A percentile compares a stretch with the other conserved stretches of the same genome.
Conservation (phyloP, 2,329 filamentous ascomycete genomes). For the Venturia oleaginea region DNA sequence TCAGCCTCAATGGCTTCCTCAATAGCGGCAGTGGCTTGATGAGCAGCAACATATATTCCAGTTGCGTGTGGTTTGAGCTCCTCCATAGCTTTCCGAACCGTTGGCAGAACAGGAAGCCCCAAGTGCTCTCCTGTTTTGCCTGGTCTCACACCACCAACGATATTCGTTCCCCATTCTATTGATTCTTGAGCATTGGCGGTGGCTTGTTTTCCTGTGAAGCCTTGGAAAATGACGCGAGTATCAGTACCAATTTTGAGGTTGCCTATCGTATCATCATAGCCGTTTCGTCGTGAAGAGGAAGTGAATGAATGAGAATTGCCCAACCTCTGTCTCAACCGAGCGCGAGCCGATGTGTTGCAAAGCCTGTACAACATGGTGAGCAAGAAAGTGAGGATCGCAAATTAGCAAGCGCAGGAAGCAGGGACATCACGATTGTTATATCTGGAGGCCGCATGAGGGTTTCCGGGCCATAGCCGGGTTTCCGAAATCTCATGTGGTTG, state of each 20-base stretch:
- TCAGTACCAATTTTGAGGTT: conserved; percentile 59
- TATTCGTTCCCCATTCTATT: conserved; percentile 67
- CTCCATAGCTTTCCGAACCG: conserved; percentile 59
- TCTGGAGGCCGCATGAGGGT: background rate
- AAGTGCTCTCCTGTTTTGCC: conserved; percentile 62
- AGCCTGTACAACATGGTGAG: background rate
- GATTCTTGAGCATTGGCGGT: conserved; percentile 71
- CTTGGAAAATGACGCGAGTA: conserved; percentile 61
- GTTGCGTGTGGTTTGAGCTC: conserved; percentile 66
- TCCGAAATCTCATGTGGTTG: background rate
- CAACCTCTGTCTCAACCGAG: background rate
- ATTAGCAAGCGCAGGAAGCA: background rate
- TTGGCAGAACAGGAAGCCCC: conserved; percentile 61
- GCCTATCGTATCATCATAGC: conserved; percentile 52
- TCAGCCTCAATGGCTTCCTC: conserved; percentile 74
- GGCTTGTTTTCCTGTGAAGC: conserved; percentile 60
- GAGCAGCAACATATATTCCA: conserved; percentile 71
- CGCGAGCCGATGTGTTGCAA: background rate
- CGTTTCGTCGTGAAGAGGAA: background rate
- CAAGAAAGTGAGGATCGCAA: background rate
- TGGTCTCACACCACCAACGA: conserved; percentile 70
- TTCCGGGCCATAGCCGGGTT: background rate
- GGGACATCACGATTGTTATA: background rate
- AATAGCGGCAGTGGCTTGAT: conserved; percentile 62
- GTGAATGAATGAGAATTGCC: background rate